A percentile compares a stretch with the other conserved stretches of the same genome.
Conservation (phyloP, 2,329 filamentous ascomycete species). For the Cordyceps pruinosa region DNA sequence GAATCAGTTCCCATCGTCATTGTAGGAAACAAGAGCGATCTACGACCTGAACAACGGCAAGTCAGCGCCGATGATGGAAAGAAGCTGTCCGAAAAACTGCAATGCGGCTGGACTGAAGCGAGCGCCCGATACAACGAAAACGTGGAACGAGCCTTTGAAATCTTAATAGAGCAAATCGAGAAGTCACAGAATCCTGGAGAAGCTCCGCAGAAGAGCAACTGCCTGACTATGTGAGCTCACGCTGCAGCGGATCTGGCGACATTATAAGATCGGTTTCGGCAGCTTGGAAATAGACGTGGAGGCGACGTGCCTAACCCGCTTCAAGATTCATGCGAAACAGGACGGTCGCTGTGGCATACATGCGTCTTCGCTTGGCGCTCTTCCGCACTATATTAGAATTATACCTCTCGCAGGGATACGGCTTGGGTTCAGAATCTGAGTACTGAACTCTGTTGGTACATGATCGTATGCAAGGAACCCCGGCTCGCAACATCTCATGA, state of each 20-base stretch:
- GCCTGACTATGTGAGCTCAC: constrained; percentile 65
- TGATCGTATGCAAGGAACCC: neutral
- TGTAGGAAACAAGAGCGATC: constrained; percentile 94
- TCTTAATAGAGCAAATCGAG: constrained; percentile 91
- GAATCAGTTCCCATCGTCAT: constrained; percentile 90
- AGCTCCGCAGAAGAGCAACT: constrained; percentile 73
- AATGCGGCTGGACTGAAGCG: constrained; percentile 91
- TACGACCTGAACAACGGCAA: constrained; percentile 87
- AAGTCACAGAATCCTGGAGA: constrained; percentile 87
- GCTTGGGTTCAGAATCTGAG: neutral
- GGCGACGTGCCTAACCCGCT: neutral
- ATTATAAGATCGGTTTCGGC: neutral
- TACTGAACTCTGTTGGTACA: neutral
- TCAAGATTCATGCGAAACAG: neutral
- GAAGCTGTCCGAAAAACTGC: constrained; percentile 76
- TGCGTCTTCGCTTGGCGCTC: neutral
- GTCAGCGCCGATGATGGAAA: constrained; percentile 80
- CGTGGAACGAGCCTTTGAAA: constrained; percentile 84
- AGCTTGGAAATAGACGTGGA: neutral
- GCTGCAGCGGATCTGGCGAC: neutral
- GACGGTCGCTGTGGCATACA: neutral
- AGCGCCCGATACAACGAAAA: constrained; percentile 93
- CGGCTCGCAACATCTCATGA: neutral
- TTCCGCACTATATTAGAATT: neutral
- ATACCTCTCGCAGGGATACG: neutral